Evolutionary conservation across 805 yeast species (phyloP).

Genomic region (Isabelozyma pseudorhagii): DNA sequence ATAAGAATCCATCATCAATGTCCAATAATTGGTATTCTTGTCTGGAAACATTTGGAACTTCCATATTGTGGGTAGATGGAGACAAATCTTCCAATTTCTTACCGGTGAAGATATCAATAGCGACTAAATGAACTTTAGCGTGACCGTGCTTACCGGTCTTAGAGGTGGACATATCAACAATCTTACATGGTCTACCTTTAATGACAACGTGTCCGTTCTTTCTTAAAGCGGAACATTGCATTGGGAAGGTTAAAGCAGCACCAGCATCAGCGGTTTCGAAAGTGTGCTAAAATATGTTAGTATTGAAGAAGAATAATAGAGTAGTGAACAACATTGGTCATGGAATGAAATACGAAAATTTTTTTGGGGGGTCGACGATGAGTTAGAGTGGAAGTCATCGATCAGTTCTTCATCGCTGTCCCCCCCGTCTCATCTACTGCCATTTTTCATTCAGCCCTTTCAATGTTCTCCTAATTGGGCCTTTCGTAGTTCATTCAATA

Average conservation of each 20-base stretch:
- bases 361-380: background rate
- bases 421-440: background rate
- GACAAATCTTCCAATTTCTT: slow-evolving; percentile 99
- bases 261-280: slow-evolving; percentile 99
- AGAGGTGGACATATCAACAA: slow-evolving; percentile 99
- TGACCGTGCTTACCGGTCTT: slow-evolving; percentile 99
- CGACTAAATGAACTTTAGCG: slow-evolving; percentile 99
- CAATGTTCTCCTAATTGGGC: background rate
- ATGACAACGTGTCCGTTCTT: slow-evolving; percentile 99
- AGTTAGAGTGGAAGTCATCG: background rate
- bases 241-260: slow-evolving; percentile 97
- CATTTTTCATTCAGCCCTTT: background rate
- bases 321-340: too few species aligned
- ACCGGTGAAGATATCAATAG: slow-evolving; percentile 97
- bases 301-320: background rate
- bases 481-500: background rate
- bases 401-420: background rate
- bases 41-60: slow-evolving; percentile 96
- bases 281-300: slow-evolving; percentile 61
- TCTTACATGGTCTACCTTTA: slow-evolving; percentile 99
- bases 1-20: slow-evolving; percentile 97
- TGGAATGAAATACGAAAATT: too few species aligned
- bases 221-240: slow-evolving; percentile 99
- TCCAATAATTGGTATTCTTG: slow-evolving; percentile 95
- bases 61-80: slow-evolving; percentile 99